phyloP scores from a whole-genome alignment of 179 eudicot genomes.

The Camellia oleifera region DNA sequence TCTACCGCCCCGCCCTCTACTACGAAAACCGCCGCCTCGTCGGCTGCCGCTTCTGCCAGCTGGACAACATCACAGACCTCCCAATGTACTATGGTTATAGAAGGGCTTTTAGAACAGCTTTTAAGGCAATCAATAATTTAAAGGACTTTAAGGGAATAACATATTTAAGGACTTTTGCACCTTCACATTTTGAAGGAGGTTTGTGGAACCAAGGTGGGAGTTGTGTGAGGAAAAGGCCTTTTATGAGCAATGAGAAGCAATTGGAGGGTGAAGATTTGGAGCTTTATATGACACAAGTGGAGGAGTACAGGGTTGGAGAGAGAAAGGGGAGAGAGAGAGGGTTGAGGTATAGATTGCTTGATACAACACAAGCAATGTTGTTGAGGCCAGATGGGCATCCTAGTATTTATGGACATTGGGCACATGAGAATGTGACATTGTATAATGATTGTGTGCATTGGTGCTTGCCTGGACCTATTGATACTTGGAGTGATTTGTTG shows the following conservation, averaged over 20 bases:
- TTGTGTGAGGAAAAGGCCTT: slow-evolving; percentile 50
- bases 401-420: slow-evolving; percentile 51
- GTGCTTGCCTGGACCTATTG: slow-evolving; percentile 80
- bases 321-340: slow-evolving; percentile 39
- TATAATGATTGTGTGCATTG: slow-evolving; percentile 68
- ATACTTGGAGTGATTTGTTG: slow-evolving; percentile 63
- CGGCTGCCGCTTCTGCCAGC: slow-evolving; percentile 56
- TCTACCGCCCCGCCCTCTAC: slow-evolving; percentile 41
- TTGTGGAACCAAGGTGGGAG: slow-evolving; percentile 69
- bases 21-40: slow-evolving; percentile 32
- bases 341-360: slow-evolving; percentile 41
- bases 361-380: slow-evolving; percentile 51
- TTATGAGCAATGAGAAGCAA: slow-evolving; percentile 31
- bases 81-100: slow-evolving; percentile 41
- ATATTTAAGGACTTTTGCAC: slow-evolving; percentile 54
- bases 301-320: slow-evolving; percentile 43
- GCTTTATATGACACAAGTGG: slow-evolving; percentile 45
- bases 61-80: slow-evolving; percentile 34
- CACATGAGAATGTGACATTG: slow-evolving; percentile 41
- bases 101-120: slow-evolving; percentile 51
- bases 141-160: slow-evolving; percentile 40
- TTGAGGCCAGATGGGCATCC: slow-evolving; percentile 84
- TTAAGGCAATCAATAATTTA: slow-evolving; percentile 41
- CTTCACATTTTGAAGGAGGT: slow-evolving; percentile 68
- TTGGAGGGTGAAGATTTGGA: slow-evolving; percentile 49